Base-by-base conservation (phyloP, 148 eudicot species). In the Polygonum maritimum region DNA sequence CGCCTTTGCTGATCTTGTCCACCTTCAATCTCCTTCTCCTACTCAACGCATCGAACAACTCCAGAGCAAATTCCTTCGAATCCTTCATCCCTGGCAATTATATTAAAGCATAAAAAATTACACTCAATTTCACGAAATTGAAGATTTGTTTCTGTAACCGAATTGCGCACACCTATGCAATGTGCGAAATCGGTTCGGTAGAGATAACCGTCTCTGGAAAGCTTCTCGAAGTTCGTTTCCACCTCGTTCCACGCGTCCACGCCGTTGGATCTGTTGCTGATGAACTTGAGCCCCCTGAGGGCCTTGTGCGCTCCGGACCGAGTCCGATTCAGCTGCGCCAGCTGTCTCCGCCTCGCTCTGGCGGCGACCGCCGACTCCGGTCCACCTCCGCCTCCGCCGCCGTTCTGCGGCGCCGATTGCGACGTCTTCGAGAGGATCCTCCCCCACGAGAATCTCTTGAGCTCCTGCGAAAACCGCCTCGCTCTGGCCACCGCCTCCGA, bases 241-340 rank as follows among this genome's bases (percentile, higher is more conserved):
- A 95, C 94, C 73, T 92, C 91, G 48, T 78, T 81, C 99, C 99
- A 95, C 54, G 74, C 49, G 1, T 87, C 86, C 13, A 89, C 80
- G 13, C 81, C 79, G 57, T 78, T 90, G n/a, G 80, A 81, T 80
- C 81, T 92, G 6, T 58, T 81, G 62, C 92, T 95, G 41, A 95
- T 95, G 79, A 95, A 95, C 77, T 83, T 84, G 21, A 95, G 90
- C 5, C 98, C 98, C 38, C 79, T 83, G 0, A 95, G 85, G 1
- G 98, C 98, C 36, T 85, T 87, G 1, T 89, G 94, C 47, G 98
- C 98, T 1, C 97, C 90, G 2, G 98, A 89, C 49, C 94, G 85
- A 33, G 94, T 95, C 60, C 98, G 91, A 75, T 92, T 93, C n/a
- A 95, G 96, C 73, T 90, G 88, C 36, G 97, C 97, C 19, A 79